A percentile compares a stretch with the other conserved stretches of the same genome.
Conservation (phyloP, 169 alveolate genomes). For the Cryptosporidium ubiquitum region DNA sequence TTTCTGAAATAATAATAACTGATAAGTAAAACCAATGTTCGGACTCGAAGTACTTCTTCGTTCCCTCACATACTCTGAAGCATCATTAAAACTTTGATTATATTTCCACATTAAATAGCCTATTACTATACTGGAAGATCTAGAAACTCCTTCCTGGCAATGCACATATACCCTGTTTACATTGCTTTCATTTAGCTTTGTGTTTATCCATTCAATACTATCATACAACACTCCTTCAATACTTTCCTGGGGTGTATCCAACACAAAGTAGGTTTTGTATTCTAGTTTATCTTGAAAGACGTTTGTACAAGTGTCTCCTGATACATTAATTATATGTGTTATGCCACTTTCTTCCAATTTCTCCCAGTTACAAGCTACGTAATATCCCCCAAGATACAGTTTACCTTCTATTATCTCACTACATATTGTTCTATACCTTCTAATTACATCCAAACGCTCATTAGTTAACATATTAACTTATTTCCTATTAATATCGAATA, state of each 20-base stretch:
- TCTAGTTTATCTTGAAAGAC: slow-evolving; percentile 2
- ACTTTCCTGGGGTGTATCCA: slow-evolving; percentile 75
- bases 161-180: slow-evolving; percentile 75
- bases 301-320: slow-evolving; percentile 76
- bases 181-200: slow-evolving; percentile 36
- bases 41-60: slow-evolving; percentile 77
- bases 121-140: slow-evolving; percentile 78
- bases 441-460: slow-evolving; percentile 46
- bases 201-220: slow-evolving; percentile 67
- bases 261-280: slow-evolving; percentile 75
- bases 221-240: slow-evolving; percentile 75
- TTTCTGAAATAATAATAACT: slow-evolving; percentile 64
- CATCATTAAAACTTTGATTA: slow-evolving; percentile 69
- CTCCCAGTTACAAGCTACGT: slow-evolving; percentile 40
- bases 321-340: slow-evolving; percentile 75
- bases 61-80: slow-evolving; percentile 78
- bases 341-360: slow-evolving; percentile 43
- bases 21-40: slow-evolving; percentile 77
- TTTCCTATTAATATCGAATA: not conserved
- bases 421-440: slow-evolving; percentile 55
- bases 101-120: slow-evolving; percentile 79
- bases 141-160: slow-evolving; percentile 78
- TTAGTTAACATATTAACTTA: slow-evolving; percentile 39
- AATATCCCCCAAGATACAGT: slow-evolving; percentile 75
- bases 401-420: slow-evolving; percentile 66